phyloP scores from a whole-genome alignment of 768 basidiomycete genomes.

The Phanerodontia chrysosporium region DNA sequence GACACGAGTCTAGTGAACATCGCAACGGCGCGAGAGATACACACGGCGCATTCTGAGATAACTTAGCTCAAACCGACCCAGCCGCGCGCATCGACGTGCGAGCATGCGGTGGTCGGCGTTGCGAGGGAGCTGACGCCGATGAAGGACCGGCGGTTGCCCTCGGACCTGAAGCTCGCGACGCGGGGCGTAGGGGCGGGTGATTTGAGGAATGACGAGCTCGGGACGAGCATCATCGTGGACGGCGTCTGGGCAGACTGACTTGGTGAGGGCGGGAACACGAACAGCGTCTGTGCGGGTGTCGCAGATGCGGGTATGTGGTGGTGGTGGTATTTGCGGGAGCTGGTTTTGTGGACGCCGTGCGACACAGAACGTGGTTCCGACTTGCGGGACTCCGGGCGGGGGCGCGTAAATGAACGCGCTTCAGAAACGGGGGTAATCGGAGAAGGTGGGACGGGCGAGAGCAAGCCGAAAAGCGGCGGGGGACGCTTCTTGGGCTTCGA shows the following conservation, averaged over 20 bases:
- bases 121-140: slow-evolving; percentile 65
- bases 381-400: slow-evolving; percentile 35
- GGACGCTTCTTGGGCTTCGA: slow-evolving; percentile 50
- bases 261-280: slow-evolving; percentile 83
- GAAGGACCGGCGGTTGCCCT: slow-evolving; percentile 68
- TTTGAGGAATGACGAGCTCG: slow-evolving; percentile 53
- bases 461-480: slow-evolving; percentile 54
- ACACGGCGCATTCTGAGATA: neutral
- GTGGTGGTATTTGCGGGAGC: neutral
- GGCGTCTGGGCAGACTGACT: slow-evolving; percentile 51
- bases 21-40: neutral
- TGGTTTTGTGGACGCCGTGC: neutral
- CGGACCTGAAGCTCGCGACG: slow-evolving; percentile 60
- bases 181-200: slow-evolving; percentile 58
- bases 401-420: slow-evolving; percentile 34
- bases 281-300: slow-evolving; percentile 78
- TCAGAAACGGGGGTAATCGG: slow-evolving; percentile 53
- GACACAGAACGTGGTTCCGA: slow-evolving; percentile 1
- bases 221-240: slow-evolving; percentile 78
- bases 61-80: slow-evolving; percentile 45
- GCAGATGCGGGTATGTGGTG: slow-evolving; percentile 25
- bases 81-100: slow-evolving; percentile 81
- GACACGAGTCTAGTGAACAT: too few relatives aligned
- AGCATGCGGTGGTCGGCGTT: slow-evolving; percentile 77
- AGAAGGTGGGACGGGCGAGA: slow-evolving; percentile 73